Base-by-base conservation (phyloP, 495 filamentous ascomycete genomes). In the Cercophora newfieldiana region DNA sequence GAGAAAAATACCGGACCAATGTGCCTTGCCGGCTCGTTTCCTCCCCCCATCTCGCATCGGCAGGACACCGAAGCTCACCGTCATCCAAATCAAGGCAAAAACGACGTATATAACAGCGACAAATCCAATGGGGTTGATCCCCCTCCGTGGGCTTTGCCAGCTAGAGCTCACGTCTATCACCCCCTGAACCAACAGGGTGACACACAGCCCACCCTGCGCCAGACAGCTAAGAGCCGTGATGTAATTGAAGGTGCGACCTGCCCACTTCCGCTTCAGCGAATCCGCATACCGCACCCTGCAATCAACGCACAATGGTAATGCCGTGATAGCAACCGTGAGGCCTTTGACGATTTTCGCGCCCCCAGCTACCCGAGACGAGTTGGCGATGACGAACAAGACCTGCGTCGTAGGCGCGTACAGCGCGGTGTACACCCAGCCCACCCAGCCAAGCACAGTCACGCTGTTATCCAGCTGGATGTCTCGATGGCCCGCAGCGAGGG, bases 31-130 rank as follows among this genome's bases (percentile, higher is more conserved):
- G 12, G 25, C 59, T 16, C 51, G n/a, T 19, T 19, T 55, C 59
- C 65, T 61, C 18, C 65, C 65, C 5, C 59, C 65, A 30, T 67
- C 65, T n/a, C 65, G 58, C 59, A 67, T 67, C 29, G 65, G 65
- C 48, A 67, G 7, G 22, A 63, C 4, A 14, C 14, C 1, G 30
- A 44, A 58, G 24, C 65, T 67, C 21, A 1, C 65, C 6, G 16
- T 16, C 51, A 62, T 62, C 65, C 65, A 67, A 1, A 63, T 22
- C 16, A 58, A 7, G 19, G 58, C 16, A 31, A 67, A 67, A 8
- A 67, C 2, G 16, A 24, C 22, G 33, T 67, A 67, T 4, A 67
- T 48, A 5, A 24, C 37, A n/a, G 31, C 58, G 10, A 49, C 19
- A 22, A 62, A 30, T 16, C 7, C 10, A 3, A 51, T 14, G 21